Evolutionary conservation across 768 basidiomycete species (phyloP).

Genomic region (Naganishia vaughanmartiniae): DNA sequence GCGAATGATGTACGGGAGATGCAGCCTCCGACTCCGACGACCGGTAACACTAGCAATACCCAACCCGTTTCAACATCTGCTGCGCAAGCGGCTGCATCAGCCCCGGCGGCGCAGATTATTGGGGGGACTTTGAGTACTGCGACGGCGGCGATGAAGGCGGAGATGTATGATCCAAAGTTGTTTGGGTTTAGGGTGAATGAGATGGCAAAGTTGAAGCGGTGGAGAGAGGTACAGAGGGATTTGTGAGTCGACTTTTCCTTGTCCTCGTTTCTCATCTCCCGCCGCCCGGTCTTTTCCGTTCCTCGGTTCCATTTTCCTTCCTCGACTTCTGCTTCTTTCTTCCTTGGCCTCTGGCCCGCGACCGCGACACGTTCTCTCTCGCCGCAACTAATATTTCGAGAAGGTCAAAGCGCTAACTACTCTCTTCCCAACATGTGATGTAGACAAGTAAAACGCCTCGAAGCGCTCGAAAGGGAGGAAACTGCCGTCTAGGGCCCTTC

Average conservation of each 20-base stretch:
- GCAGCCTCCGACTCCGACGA: neutral
- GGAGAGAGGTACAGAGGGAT: constrained; percentile 92
- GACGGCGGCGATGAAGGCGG: constrained; percentile 78
- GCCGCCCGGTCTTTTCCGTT: too few species aligned
- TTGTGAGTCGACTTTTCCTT: constrained; percentile 58
- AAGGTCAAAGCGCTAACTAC: too few species aligned
- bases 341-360: too few species aligned
- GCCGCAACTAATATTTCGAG: too few species aligned
- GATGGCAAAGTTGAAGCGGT: constrained; percentile 84
- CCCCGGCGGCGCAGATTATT: neutral
- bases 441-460: constrained; percentile 57
- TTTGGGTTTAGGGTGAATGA: constrained; percentile 97
- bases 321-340: too few species aligned
- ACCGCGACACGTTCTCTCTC: too few species aligned
- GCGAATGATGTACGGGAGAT: too few species aligned
- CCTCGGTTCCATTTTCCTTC: neutral
- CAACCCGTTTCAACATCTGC: constrained; percentile 2
- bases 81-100: neutral
- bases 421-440: too few species aligned
- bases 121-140: constrained; percentile 72
- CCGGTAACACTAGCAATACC: constrained; percentile 4
- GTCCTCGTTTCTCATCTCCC: neutral
- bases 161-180: constrained; percentile 85
- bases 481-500: neutral
- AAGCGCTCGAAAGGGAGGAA: constrained; percentile 52